Conservation (phyloP, 1,284 basidiomycete genomes). For the Malassezia japonica region DNA sequence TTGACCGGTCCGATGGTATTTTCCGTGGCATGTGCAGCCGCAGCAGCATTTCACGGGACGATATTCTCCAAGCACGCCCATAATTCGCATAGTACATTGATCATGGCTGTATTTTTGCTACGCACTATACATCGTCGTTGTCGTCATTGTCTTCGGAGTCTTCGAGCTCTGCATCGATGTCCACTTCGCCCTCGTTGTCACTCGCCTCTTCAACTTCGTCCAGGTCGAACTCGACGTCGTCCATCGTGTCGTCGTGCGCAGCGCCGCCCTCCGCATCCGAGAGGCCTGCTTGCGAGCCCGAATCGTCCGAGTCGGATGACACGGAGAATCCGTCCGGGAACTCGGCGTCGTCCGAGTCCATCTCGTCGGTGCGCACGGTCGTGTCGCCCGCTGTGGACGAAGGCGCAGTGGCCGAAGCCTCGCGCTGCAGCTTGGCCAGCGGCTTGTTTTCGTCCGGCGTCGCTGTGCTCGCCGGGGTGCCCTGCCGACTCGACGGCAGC, state of each 20-base stretch:
- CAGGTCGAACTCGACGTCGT: not conserved
- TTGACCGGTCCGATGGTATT: conserved; percentile 54
- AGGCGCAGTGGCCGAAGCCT: not conserved
- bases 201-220: conserved; percentile 12
- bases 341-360: conserved; percentile 12
- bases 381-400: not conserved
- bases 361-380: not conserved
- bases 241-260: conserved; percentile 7
- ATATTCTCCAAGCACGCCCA: conserved; percentile 24
- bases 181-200: conserved; percentile 3
- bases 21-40: conserved; percentile 66
- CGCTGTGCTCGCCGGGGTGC: not conserved
- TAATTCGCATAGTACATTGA: too few relatives aligned
- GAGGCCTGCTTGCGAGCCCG: conserved; percentile 6
- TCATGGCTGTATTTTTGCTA: too few relatives aligned
- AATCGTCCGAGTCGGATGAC: conserved; percentile 16
- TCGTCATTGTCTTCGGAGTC: conserved; percentile 16
- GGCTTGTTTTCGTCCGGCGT: not conserved
- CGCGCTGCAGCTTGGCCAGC: not conserved
- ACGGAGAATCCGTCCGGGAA: conserved; percentile 9
- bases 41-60: conserved; percentile 58
- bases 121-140: conserved; percentile 23
- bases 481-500: not conserved
- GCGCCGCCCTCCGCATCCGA: conserved; percentile 15
- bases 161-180: conserved; percentile 5